Evolutionary conservation across 2,329 filamentous ascomycete species (phyloP).

Genomic region (Sporothrix luriei): DNA sequence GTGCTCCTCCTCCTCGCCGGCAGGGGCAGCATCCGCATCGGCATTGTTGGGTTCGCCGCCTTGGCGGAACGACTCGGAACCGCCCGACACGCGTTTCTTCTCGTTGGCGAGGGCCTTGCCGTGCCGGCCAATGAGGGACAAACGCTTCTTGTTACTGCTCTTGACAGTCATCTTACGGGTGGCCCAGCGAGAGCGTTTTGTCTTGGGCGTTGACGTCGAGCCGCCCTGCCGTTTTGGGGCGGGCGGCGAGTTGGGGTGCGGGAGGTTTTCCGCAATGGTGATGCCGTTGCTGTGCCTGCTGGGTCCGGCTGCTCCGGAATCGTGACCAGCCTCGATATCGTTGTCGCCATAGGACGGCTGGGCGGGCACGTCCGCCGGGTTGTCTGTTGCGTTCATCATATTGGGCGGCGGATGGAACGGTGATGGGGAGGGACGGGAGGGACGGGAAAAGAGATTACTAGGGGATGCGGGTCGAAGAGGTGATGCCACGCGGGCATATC

Average conservation of each 20-base stretch:
- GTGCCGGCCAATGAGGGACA: conserved; percentile 78
- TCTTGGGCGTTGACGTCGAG: conserved; percentile 41
- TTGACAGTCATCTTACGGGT: conserved; percentile 82
- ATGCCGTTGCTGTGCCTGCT: conserved; percentile 31
- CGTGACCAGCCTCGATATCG: conserved; percentile 10
- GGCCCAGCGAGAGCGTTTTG: conserved; percentile 89
- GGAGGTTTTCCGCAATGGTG: conserved; percentile 37
- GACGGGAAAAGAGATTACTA: conserved; percentile 9
- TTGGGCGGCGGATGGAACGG: background rate
- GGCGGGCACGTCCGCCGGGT: conserved; percentile 3
- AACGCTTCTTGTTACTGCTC: conserved; percentile 75
- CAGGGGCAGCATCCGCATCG: conserved; percentile 44
- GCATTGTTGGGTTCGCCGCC: conserved; percentile 42
- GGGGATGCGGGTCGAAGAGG: conserved; percentile 21
- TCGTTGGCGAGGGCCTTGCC: conserved; percentile 65
- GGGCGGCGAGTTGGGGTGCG: conserved; percentile 38
- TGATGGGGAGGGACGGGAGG: background rate
- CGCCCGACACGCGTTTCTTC: conserved; percentile 63
- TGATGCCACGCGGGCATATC: conserved; percentile 31
- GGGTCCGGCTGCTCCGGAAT: conserved; percentile 8
- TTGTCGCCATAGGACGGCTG: conserved; percentile 10
- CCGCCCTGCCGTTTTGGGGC: conserved; percentile 20
- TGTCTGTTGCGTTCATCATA: conserved; percentile 16
- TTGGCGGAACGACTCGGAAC: conserved; percentile 41
- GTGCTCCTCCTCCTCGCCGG: conserved; percentile 44